A percentile compares a stretch with the other conserved stretches of the same genome.
Evolutionary conservation across 495 filamentous ascomycete species (phyloP).

Genomic region (Penicillium chermesinum): DNA sequence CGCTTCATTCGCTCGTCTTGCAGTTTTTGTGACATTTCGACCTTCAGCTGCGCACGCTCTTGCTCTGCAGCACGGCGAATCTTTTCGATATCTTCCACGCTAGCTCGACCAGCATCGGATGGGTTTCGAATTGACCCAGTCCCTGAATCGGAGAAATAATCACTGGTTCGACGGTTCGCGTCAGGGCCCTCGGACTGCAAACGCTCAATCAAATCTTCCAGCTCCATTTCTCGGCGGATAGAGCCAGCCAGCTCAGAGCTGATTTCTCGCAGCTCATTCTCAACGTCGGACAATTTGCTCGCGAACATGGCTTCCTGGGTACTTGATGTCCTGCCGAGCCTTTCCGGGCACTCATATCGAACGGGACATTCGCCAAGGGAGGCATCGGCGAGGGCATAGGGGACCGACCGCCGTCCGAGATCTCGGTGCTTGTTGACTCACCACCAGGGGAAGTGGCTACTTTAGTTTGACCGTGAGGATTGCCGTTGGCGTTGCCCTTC

Average conservation of each 20-base stretch:
- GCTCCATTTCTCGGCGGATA: slow-evolving; percentile 91
- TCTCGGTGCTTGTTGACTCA: slow-evolving; percentile 58
- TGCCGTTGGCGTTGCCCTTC: slow-evolving; percentile 38
- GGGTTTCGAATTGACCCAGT: slow-evolving; percentile 75
- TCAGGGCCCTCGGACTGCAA: slow-evolving; percentile 66
- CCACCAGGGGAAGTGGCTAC: slow-evolving; percentile 47
- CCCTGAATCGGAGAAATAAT: slow-evolving; percentile 97
- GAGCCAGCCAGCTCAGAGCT: slow-evolving; percentile 87
- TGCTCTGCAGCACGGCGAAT: slow-evolving; percentile 81
- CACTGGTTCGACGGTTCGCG: slow-evolving; percentile 74
- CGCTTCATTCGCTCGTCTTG: slow-evolving; percentile 77
- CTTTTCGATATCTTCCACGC: slow-evolving; percentile 77
- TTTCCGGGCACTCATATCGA: neutral
- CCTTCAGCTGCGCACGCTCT: slow-evolving; percentile 80
- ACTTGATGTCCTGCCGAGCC: slow-evolving; percentile 36
- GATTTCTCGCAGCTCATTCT: slow-evolving; percentile 89
- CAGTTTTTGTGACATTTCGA: slow-evolving; percentile 74
- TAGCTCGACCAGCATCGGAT: slow-evolving; percentile 45
- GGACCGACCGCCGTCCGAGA: slow-evolving; percentile 58
- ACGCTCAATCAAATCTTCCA: slow-evolving; percentile 89
- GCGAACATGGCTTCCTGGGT: slow-evolving; percentile 43
- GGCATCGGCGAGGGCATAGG: slow-evolving; percentile 55
- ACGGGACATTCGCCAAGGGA: slow-evolving; percentile 36
- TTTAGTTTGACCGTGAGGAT: neutral
- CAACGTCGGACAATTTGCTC: slow-evolving; percentile 64